These are phyloP conservation scores for Uronychia binucleata DNA, from an alignment of 73 alveolate species.

Conservation along the genomic window DNA sequence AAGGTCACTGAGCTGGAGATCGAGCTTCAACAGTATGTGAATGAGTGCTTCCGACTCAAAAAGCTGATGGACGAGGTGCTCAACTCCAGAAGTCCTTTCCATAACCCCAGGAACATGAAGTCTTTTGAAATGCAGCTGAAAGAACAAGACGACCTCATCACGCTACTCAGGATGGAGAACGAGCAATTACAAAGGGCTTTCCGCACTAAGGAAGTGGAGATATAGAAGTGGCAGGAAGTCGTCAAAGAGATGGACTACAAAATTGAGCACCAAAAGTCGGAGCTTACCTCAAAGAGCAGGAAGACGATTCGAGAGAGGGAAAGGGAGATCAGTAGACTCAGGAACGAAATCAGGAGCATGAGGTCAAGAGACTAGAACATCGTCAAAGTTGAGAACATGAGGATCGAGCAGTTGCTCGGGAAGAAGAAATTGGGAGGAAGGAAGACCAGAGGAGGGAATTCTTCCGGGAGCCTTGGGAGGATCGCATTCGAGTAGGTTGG, in stretches of 20 bases:
- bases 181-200: neutral
- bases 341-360: neutral
- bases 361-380: neutral
- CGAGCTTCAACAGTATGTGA: conserved; percentile 38
- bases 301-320: neutral
- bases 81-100: neutral
- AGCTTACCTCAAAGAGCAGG: neutral
- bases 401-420: neutral
- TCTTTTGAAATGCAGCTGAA: neutral
- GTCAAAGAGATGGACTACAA: neutral
- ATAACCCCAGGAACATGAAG: neutral
- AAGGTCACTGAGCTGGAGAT: conserved; percentile 48
- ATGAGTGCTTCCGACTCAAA: conserved; percentile 55
- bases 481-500: neutral
- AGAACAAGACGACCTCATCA: neutral
- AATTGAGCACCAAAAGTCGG: neutral
- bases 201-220: neutral
- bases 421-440: neutral
- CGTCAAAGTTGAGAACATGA: neutral
- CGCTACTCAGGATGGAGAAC: neutral
- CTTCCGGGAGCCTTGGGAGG: neutral
- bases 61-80: conserved; percentile 16
- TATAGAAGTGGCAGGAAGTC: neutral
- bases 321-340: neutral
- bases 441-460: neutral